Conservation (phyloP, 139 green algal species). For the Chlorella sp. region DNA sequence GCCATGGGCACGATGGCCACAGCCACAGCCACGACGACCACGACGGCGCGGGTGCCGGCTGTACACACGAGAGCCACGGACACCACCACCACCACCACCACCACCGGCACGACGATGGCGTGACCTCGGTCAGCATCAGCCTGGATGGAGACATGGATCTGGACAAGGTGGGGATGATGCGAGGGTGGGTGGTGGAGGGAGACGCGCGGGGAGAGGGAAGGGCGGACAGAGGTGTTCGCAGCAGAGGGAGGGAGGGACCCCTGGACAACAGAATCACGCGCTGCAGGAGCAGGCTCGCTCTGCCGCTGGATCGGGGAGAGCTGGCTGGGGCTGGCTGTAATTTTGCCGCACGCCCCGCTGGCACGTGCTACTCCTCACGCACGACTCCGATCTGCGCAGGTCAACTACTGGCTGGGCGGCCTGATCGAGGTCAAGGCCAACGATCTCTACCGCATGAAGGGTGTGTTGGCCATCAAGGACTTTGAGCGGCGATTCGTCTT, state of each 20-base stretch:
- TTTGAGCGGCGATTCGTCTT: conserved; percentile 87
- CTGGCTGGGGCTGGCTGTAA: too few relatives aligned
- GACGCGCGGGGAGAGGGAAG: neutral
- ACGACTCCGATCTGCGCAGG: too few relatives aligned
- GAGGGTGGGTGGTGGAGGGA: neutral
- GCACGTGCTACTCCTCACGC: too few relatives aligned
- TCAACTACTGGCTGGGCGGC: conserved; percentile 92
- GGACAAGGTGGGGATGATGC: conserved; percentile 65
- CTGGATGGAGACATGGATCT: conserved; percentile 93
- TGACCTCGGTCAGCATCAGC: conserved; percentile 75
- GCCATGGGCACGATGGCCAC: too few relatives aligned
- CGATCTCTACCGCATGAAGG: conserved; percentile 98
- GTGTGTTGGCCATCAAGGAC: conserved; percentile 80
- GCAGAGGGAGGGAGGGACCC: neutral
- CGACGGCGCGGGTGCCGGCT: conserved; percentile 16
- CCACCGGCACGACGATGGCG: conserved; percentile 68
- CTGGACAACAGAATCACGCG: too few relatives aligned
- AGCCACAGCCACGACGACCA: conserved; percentile 38
- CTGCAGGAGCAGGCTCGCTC: too few relatives aligned
- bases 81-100: conserved; percentile 37
- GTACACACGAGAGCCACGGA: conserved; percentile 29
- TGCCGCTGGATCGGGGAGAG: too few relatives aligned
- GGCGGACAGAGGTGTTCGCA: neutral
- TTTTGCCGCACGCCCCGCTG: too few relatives aligned
- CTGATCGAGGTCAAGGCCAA: conserved; percentile 82